phyloP scores from a whole-genome alignment of 2,329 filamentous ascomycete genomes.

The Sporothrix phasma region DNA sequence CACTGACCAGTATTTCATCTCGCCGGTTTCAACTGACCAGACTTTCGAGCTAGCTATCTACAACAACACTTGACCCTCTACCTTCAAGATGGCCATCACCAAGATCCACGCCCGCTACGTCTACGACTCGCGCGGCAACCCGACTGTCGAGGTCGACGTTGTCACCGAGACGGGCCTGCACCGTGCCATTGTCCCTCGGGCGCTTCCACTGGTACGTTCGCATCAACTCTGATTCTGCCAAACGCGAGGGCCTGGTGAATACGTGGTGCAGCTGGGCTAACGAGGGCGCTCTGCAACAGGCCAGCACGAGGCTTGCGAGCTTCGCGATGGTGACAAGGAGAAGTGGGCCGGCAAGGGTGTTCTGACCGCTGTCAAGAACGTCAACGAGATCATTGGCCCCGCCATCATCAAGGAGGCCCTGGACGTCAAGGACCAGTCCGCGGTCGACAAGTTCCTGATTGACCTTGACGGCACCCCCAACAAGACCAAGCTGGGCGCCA shows the following conservation, averaged over 20 bases:
- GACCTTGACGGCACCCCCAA: slow-evolving; percentile 75
- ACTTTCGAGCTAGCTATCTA: slow-evolving; percentile 9
- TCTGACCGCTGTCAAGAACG: slow-evolving; percentile 74
- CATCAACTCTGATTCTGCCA: neutral
- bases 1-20: neutral
- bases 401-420: slow-evolving; percentile 72
- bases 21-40: slow-evolving; percentile 4
- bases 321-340: slow-evolving; percentile 79
- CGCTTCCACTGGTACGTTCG: slow-evolving; percentile 74
- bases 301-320: slow-evolving; percentile 83
- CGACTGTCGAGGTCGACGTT: slow-evolving; percentile 95
- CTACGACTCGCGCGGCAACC: slow-evolving; percentile 98
- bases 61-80: neutral
- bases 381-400: slow-evolving; percentile 72
- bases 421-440: slow-evolving; percentile 78
- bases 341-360: slow-evolving; percentile 86
- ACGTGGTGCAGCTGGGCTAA: neutral
- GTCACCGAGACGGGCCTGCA: slow-evolving; percentile 94
- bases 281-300: slow-evolving; percentile 39
- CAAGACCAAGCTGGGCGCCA: slow-evolving; percentile 82
- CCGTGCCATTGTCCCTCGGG: slow-evolving; percentile 94
- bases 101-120: slow-evolving; percentile 89
- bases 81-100: slow-evolving; percentile 70
- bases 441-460: slow-evolving; percentile 75
- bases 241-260: neutral